These are phyloP conservation scores for Hyaloscypha hepaticicola DNA, from an alignment of 495 filamentous ascomycete genomes.

Conservation along the genomic window DNA sequence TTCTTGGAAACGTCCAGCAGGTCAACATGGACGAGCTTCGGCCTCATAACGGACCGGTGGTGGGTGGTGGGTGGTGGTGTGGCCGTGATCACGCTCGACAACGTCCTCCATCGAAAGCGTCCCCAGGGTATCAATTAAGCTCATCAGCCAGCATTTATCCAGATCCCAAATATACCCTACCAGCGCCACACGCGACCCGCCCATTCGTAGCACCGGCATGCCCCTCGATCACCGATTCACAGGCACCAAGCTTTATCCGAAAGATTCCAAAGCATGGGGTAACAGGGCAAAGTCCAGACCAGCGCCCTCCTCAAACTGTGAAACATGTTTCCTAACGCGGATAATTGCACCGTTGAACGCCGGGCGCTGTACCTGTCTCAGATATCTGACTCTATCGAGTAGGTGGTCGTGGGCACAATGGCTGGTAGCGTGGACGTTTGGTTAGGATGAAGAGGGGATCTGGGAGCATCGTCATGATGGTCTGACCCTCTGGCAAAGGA, in stretches of 20 bases:
- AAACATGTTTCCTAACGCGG: constrained; percentile 16
- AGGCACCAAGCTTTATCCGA: neutral
- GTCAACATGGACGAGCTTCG: neutral
- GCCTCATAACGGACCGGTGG: neutral
- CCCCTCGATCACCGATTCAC: constrained; percentile 5
- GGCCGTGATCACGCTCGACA: neutral
- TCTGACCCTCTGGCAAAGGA: constrained; percentile 9
- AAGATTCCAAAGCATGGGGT: constrained; percentile 11
- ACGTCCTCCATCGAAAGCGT: neutral
- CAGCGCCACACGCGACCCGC: constrained; percentile 16
- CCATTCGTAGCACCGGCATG: neutral
- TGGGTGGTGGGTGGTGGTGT: no score
- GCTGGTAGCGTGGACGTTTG: no score
- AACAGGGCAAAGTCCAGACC: constrained; percentile 8
- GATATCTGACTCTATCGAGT: constrained; percentile 7
- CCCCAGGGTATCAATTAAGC: constrained; percentile 1
- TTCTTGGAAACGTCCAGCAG: neutral
- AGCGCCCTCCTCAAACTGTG: neutral
- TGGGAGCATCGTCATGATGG: neutral
- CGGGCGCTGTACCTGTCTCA: constrained; percentile 12
- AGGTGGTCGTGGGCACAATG: neutral
- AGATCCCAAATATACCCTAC: neutral
- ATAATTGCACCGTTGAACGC: neutral
- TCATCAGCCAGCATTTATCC: neutral
- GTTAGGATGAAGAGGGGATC: neutral